These are phyloP conservation scores for Ophioceras dolichostomum DNA, from an alignment of 2,329 filamentous ascomycete species.

Conservation along the genomic window DNA sequence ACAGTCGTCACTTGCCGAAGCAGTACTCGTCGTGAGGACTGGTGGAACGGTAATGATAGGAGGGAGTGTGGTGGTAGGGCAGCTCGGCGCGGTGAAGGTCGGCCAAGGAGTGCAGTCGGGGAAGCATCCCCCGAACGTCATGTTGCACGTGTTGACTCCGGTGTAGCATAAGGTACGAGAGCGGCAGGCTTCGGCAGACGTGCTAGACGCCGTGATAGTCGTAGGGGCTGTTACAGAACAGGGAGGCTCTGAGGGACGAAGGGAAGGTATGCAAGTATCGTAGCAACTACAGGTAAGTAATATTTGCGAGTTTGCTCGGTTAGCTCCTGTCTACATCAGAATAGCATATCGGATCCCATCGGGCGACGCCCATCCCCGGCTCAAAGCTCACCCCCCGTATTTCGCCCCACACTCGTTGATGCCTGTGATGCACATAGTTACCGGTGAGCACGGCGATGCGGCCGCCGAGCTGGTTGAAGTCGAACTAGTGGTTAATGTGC, in stretches of 20 bases:
- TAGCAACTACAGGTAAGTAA: too few relatives aligned
- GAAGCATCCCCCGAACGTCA: neutral
- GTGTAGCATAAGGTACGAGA: neutral
- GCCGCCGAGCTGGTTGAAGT: too few relatives aligned
- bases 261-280: slow-evolving; percentile 1
- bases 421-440: neutral
- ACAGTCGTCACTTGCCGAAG: slow-evolving; percentile 1
- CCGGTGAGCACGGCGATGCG: neutral
- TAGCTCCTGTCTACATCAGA: too few relatives aligned
- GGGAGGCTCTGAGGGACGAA: neutral
- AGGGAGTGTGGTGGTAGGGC: slow-evolving; percentile 1
- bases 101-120: neutral
- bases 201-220: neutral
- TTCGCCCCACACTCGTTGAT: neutral
- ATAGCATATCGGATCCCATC: too few relatives aligned
- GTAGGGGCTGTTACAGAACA: neutral
- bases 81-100: neutral
- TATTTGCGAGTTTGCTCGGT: too few relatives aligned
- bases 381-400: neutral
- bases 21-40: neutral
- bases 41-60: slow-evolving; percentile 12
- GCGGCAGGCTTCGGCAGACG: neutral
- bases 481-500: too few relatives aligned
- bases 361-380: too few relatives aligned
- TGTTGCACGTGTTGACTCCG: neutral